Percentiles rank a stretch among this genome's conserved stretches.
Evolutionary conservation across 2,329 filamentous ascomycete species (phyloP).

Genomic region (Dactylella cylindrospora): DNA sequence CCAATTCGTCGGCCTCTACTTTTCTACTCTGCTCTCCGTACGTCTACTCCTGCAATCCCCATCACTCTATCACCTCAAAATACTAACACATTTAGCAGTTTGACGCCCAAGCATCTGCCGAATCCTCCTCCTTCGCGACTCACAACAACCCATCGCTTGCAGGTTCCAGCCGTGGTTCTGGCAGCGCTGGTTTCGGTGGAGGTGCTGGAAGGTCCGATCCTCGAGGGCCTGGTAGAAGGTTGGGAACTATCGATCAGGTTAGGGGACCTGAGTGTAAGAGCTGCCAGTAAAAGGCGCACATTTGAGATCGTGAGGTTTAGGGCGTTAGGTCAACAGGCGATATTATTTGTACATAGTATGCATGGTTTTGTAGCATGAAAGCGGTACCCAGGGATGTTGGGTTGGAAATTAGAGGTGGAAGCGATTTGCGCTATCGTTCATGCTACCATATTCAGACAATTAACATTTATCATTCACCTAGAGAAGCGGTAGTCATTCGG

Average conservation of each 20-base stretch:
- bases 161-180: not conserved
- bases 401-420: too few relatives aligned
- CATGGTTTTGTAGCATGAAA: too few relatives aligned
- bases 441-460: too few relatives aligned
- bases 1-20: conserved; percentile 40
- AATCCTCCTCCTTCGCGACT: conserved; percentile 35
- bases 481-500: too few relatives aligned
- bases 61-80: not conserved
- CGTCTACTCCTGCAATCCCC: not conserved
- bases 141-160: conserved; percentile 34
- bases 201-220: conserved; percentile 16
- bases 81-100: conserved; percentile 19
- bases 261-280: conserved; percentile 32
- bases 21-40: conserved; percentile 39
- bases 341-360: too few relatives aligned
- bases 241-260: conserved; percentile 30
- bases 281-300: conserved; percentile 15
- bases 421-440: too few relatives aligned
- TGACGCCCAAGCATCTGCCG: conserved; percentile 33
- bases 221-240: conserved; percentile 14
- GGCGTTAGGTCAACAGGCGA: too few relatives aligned
- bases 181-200: conserved; percentile 3
- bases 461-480: too few relatives aligned
- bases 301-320: too few relatives aligned
- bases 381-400: too few relatives aligned